Evolutionary conservation across 371 early-diverging fungal species (phyloP).

Genomic region (Polyrhizophydium stewartii): DNA sequence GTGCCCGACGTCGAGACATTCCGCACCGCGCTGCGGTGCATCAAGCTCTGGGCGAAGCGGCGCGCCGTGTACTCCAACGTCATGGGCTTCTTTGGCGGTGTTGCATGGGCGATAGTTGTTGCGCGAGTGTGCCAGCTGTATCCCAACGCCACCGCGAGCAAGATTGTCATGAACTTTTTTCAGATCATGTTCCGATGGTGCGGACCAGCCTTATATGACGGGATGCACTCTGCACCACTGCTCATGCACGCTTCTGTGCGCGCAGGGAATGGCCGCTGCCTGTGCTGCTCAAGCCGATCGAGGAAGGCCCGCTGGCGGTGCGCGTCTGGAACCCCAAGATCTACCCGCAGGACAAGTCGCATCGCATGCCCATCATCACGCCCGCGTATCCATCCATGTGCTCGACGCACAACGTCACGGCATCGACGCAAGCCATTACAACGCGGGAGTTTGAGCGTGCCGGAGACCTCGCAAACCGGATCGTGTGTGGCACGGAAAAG

Average conservation of each 20-base stretch:
- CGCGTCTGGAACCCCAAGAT: constrained; percentile 98
- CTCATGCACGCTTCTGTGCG: background rate
- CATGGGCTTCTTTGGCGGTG: constrained; percentile 99
- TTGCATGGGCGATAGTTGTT: constrained; percentile 99
- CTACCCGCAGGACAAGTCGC: constrained; percentile 84
- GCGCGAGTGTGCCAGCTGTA: constrained; percentile 98
- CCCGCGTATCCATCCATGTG: constrained; percentile 99
- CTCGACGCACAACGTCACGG: constrained; percentile 97
- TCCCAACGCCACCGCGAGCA: constrained; percentile 89
- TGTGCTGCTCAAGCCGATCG: constrained; percentile 88
- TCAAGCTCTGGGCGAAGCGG: constrained; percentile 99
- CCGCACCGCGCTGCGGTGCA: constrained; percentile 87
- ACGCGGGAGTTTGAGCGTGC: constrained; percentile 83
- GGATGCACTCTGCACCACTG: background rate
- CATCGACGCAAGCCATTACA: constrained; percentile 84
- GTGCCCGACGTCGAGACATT: constrained; percentile 93
- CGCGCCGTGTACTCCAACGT: constrained; percentile 95
- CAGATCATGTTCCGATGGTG: constrained; percentile 84
- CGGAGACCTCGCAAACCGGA: constrained; percentile 63
- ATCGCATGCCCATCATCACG: constrained; percentile 99
- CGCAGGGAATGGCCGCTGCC: constrained; percentile 94
- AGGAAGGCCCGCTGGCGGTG: constrained; percentile 87
- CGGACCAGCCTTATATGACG: background rate
- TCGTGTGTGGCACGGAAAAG: constrained; percentile 59
- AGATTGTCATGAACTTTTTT: constrained; percentile 91